Evolutionary conservation across 2,329 filamentous ascomycete species (phyloP).

Genomic region (Aspergillus puulaauensis): DNA sequence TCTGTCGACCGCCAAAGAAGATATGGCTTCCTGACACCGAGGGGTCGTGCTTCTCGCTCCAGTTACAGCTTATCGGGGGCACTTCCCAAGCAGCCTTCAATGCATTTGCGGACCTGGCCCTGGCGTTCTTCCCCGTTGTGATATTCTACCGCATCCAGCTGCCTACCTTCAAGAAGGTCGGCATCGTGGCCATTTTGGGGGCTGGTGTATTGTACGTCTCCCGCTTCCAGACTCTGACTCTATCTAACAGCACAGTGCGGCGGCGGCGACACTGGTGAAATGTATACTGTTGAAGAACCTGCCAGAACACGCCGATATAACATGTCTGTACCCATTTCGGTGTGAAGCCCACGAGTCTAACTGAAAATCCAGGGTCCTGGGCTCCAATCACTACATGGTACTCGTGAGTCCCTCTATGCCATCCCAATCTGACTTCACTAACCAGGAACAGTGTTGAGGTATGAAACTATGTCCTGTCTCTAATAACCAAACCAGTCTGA

Average conservation of each 20-base stretch:
- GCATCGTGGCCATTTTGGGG: conserved; percentile 11
- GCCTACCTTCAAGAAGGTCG: conserved; percentile 10
- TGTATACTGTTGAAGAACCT: conserved; percentile 11
- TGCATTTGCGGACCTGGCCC: conserved; percentile 11
- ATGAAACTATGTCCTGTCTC: not conserved
- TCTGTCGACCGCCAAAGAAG: conserved; percentile 13
- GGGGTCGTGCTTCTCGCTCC: conserved; percentile 13
- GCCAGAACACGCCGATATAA: conserved; percentile 14
- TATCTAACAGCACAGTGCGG: not conserved
- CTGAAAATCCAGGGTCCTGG: conserved; percentile 9
- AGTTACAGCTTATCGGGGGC: conserved; percentile 10
- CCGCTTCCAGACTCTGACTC: fast-evolving
- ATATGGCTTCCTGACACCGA: conserved; percentile 14
- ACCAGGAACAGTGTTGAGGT: not conserved
- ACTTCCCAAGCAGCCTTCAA: conserved; percentile 18
- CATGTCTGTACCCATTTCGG: conserved; percentile 3
- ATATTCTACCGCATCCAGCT: conserved; percentile 14
- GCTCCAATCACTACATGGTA: conserved; percentile 18
- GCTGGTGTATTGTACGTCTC: conserved; percentile 9
- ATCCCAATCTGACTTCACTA: not conserved
- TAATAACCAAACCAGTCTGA: not conserved
- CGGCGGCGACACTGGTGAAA: conserved; percentile 12
- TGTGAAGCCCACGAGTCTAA: not conserved
- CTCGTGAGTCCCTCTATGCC: not conserved
- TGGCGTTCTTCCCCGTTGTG: conserved; percentile 13